phyloP scores from a whole-genome alignment of 495 filamentous ascomycete genomes.

The Aspergillus funiculosus region DNA sequence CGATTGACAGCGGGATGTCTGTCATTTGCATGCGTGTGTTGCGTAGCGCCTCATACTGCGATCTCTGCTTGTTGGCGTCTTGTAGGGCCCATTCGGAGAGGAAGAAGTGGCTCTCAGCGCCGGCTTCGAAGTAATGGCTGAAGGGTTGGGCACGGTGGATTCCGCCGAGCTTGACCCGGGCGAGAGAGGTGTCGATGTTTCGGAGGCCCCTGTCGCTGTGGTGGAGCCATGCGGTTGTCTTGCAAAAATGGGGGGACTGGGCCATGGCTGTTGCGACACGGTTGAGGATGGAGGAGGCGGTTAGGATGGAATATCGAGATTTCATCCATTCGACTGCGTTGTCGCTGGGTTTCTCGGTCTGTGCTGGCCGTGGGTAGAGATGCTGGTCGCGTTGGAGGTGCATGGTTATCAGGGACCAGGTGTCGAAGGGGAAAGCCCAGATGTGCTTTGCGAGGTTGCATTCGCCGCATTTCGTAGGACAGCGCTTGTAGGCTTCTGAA shows the following conservation, averaged over 20 bases:
- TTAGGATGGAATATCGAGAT: slow-evolving; percentile 19
- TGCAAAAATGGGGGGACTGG: slow-evolving; percentile 16
- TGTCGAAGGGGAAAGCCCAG: slow-evolving; percentile 43
- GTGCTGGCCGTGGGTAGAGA: slow-evolving; percentile 20
- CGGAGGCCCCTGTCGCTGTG: slow-evolving; percentile 17
- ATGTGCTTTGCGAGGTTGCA: slow-evolving; percentile 41
- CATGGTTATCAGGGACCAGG: slow-evolving; percentile 33
- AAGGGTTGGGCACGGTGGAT: slow-evolving; percentile 42
- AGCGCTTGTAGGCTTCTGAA: slow-evolving; percentile 36
- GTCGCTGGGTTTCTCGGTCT: slow-evolving; percentile 6
- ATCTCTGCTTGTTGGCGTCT: slow-evolving; percentile 11
- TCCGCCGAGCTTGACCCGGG: slow-evolving; percentile 34
- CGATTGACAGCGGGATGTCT: neutral
- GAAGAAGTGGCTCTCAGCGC: slow-evolving; percentile 28
- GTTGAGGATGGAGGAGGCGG: slow-evolving; percentile 25
- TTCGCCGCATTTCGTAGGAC: slow-evolving; percentile 27
- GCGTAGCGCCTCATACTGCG: slow-evolving; percentile 22
- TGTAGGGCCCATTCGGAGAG: slow-evolving; percentile 27
- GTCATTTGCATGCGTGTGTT: neutral
- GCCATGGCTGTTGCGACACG: slow-evolving; percentile 32
- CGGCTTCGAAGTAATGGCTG: slow-evolving; percentile 32
- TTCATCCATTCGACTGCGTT: slow-evolving; percentile 31
- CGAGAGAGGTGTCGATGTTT: slow-evolving; percentile 10
- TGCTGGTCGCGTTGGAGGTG: slow-evolving; percentile 29
- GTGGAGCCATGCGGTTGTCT: slow-evolving; percentile 12